phyloP scores from a whole-genome alignment of 192 early-diverging fungal genomes.

The Backusella liffmaniae region DNA sequence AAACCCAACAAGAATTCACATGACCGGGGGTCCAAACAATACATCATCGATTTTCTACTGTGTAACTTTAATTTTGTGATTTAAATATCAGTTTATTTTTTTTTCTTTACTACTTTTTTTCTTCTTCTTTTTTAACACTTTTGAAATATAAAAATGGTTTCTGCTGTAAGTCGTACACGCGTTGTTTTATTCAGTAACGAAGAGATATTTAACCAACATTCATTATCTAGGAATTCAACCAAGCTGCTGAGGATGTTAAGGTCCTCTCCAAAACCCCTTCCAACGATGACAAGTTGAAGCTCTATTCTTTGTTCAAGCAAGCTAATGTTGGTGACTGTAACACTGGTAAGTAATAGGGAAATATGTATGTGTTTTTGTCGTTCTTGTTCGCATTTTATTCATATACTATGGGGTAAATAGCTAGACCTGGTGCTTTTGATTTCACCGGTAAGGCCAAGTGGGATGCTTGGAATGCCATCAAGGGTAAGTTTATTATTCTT shows the following conservation, averaged over 20 bases:
- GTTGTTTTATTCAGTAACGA: not conserved
- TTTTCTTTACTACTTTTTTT: not conserved
- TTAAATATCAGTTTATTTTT: not conserved
- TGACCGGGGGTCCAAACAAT: conserved; percentile 1
- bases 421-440: conserved; percentile 41
- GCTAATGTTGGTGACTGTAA: conserved; percentile 73
- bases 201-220: too few species aligned
- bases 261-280: conserved; percentile 49
- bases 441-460: conserved; percentile 76
- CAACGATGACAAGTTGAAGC: conserved; percentile 69
- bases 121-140: not conserved
- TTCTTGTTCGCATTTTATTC: not conserved
- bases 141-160: conserved; percentile 9
- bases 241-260: conserved; percentile 61
- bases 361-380: not conserved
- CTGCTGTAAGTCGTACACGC: conserved; percentile 12
- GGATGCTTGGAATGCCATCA: conserved; percentile 69
- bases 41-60: not conserved
- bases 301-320: conserved; percentile 91
- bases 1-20: not conserved
- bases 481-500: conserved; percentile 37
- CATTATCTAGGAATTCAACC: conserved; percentile 17
- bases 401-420: not conserved
- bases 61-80: not conserved
- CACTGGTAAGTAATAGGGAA: conserved; percentile 42